phyloP scores from a whole-genome alignment of 495 filamentous ascomycete genomes.

The Tuber calosporum region DNA sequence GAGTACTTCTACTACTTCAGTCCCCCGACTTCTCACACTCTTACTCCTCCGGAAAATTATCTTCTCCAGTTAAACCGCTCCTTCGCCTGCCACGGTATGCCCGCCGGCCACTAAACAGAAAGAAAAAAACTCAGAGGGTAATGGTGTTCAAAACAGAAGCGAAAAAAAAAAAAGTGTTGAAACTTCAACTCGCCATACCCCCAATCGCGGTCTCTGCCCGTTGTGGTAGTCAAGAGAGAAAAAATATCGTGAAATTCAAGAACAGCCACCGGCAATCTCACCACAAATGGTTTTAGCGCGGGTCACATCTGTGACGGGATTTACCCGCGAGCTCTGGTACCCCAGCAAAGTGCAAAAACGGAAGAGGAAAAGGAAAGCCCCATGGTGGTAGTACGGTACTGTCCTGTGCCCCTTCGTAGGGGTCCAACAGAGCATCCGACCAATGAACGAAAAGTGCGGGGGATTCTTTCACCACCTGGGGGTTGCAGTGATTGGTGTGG shows the following conservation, averaged over 20 bases:
- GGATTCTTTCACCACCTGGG: background rate
- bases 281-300: background rate
- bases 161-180: background rate
- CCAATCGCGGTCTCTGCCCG: background rate
- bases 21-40: background rate
- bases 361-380: background rate
- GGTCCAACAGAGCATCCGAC: background rate
- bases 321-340: background rate
- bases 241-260: background rate
- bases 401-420: background rate
- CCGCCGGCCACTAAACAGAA: background rate
- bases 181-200: background rate
- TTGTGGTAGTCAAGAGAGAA: background rate
- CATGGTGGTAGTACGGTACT: background rate
- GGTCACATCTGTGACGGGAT: background rate
- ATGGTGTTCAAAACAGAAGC: background rate
- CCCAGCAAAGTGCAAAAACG: background rate
- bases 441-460: background rate
- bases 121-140: background rate
- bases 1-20: background rate
- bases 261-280: background rate
- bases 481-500: background rate
- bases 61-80: background rate
- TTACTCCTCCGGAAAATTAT: background rate
- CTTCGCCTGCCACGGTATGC: background rate